Conservation (phyloP, 2,329 filamentous ascomycete species). For the Chaetomium sp. region DNA sequence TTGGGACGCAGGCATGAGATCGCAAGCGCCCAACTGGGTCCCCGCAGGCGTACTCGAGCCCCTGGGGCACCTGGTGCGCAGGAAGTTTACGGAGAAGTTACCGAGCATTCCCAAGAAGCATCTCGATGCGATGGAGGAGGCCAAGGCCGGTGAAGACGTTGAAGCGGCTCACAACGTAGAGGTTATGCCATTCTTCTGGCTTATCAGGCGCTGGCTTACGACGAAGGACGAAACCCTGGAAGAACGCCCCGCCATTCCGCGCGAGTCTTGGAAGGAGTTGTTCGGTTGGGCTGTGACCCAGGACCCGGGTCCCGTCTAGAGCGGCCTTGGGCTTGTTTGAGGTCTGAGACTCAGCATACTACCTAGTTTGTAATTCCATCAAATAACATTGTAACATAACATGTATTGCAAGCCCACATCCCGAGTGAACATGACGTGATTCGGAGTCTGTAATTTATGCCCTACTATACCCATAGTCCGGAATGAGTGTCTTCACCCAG, state of each 20-base stretch:
- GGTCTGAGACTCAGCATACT: neutral
- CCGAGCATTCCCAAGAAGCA: neutral
- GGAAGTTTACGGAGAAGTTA: neutral
- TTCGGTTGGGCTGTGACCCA: neutral
- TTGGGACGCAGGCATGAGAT: neutral
- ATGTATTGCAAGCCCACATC: neutral
- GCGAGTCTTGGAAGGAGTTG: neutral
- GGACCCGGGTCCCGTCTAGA: too few species aligned
- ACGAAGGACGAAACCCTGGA: neutral
- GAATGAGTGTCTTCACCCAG: neutral
- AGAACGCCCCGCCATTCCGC: neutral
- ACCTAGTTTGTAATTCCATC: neutral
- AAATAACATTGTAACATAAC: neutral
- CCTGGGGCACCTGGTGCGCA: neutral
- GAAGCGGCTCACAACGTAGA: fast-evolving
- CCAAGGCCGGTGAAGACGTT: neutral
- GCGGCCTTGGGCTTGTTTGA: too few species aligned
- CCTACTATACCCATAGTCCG: too few species aligned
- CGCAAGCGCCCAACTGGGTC: neutral
- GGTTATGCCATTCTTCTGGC: neutral
- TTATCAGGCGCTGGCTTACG: neutral
- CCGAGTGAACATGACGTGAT: neutral
- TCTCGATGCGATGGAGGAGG: neutral
- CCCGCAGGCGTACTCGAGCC: neutral
- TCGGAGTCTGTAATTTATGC: neutral